These are phyloP conservation scores for Akanthomyces muscarius DNA, from an alignment of 2,329 filamentous ascomycete genomes.

Conservation along the genomic window DNA sequence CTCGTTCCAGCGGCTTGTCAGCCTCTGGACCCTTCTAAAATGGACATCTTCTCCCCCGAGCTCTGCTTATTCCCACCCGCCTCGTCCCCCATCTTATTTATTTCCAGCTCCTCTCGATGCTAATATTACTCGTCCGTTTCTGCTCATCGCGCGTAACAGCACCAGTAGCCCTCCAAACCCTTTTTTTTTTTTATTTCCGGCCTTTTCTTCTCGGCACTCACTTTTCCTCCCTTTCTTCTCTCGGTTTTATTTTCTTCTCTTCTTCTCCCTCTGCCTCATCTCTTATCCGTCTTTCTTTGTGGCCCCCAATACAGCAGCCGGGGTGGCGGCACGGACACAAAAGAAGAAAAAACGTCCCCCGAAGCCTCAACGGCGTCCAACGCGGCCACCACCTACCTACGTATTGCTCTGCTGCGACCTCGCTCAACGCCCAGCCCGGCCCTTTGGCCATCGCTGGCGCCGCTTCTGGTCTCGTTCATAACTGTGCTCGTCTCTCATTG, in stretches of 20 bases:
- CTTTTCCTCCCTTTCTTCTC: neutral
- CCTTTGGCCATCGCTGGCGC: neutral
- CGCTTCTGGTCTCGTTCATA: neutral
- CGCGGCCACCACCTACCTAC: neutral
- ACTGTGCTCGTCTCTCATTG: neutral
- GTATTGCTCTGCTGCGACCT: neutral
- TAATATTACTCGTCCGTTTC: constrained; percentile 13
- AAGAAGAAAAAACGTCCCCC: neutral
- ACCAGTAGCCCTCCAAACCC: neutral
- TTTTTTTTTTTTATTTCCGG: constrained; percentile 13
- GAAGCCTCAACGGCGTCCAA: constrained; percentile 9
- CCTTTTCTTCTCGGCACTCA: constrained; percentile 8
- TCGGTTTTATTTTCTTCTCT: neutral
- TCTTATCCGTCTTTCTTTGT: neutral
- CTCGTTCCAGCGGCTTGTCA: neutral
- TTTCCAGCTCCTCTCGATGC: constrained; percentile 17
- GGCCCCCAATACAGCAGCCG: constrained; percentile 4
- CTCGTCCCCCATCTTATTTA: constrained; percentile 16
- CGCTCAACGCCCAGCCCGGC: neutral
- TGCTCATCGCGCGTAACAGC: constrained; percentile 7
- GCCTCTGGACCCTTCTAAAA: neutral
- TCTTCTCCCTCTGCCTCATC: neutral
- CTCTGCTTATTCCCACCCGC: constrained; percentile 18
- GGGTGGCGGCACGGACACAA: neutral
- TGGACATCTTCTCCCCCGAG: neutral